Conservation (phyloP, 345 rosid genomes). For the Citrus hindsii region DNA sequence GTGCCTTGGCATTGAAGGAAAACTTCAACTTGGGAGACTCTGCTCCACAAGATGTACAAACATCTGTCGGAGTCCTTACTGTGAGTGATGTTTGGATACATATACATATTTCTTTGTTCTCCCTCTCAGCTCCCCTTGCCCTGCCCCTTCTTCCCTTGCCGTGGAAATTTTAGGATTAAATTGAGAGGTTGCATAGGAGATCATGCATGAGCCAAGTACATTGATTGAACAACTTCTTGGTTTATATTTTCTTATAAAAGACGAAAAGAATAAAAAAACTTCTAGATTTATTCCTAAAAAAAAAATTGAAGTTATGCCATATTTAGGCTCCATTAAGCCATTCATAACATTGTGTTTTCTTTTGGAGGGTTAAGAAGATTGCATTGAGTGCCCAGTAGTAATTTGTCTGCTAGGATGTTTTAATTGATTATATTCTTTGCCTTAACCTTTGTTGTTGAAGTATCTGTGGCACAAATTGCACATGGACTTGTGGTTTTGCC, state of each 20-base stretch:
- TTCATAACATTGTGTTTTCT: neutral
- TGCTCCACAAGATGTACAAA: slow-evolving; percentile 32
- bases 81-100: slow-evolving; percentile 18
- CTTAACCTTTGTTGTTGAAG: neutral
- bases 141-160: neutral
- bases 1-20: slow-evolving; percentile 68
- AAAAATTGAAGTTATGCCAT: neutral
- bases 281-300: neutral
- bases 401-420: neutral
- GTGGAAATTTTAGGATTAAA: neutral
- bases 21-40: slow-evolving; percentile 70
- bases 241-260: neutral
- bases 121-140: neutral
- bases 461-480: neutral
- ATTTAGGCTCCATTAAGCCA: neutral
- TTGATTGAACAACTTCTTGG: neutral
- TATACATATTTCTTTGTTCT: neutral
- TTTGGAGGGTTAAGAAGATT: neutral
- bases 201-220: neutral
- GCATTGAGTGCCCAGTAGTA: neutral
- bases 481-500: neutral
- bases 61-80: slow-evolving; percentile 29
- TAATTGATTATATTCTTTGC: neutral
- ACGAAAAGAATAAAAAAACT: neutral
- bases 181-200: neutral